phyloP scores from a whole-genome alignment of 1,284 basidiomycete genomes.

The Rhodofomes roseus region DNA sequence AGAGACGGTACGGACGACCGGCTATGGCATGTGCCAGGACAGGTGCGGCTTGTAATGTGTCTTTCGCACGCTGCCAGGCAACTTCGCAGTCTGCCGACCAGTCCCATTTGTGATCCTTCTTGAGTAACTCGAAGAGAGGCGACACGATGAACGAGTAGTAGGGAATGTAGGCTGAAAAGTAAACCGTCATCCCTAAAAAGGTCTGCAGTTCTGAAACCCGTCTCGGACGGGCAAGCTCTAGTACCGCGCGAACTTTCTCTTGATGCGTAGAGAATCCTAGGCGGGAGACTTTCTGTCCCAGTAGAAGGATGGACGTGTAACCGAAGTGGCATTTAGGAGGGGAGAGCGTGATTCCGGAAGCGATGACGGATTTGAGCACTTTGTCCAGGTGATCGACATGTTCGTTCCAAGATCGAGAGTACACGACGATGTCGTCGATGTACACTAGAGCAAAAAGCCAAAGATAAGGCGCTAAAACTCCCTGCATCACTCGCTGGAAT shows the following conservation, averaged over 20 bases:
- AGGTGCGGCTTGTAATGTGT: slow-evolving; percentile 13
- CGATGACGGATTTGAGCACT: slow-evolving; percentile 26
- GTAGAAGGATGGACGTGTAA: no score
- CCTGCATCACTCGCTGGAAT: no score
- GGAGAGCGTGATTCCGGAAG: slow-evolving; percentile 30
- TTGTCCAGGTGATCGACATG: slow-evolving; percentile 25
- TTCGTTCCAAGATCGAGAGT: slow-evolving; percentile 32
- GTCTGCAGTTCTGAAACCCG: slow-evolving; percentile 23
- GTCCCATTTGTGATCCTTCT: no score
- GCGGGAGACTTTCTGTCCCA: no score
- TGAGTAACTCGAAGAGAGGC: no score
- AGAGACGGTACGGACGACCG: no score
- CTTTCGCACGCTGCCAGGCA: slow-evolving; percentile 14
- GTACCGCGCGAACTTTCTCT: slow-evolving; percentile 27
- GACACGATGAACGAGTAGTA: no score
- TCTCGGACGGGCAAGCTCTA: slow-evolving; percentile 19
- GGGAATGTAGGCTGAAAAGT: slow-evolving; percentile 28
- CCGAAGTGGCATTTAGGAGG: no score
- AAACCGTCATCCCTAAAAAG: slow-evolving; percentile 32
- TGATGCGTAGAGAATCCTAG: slow-evolving; percentile 28
- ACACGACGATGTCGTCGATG: no score
- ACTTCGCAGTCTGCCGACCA: slow-evolving; percentile 14
- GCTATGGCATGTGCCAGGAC: slow-evolving; percentile 20
- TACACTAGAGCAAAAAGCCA: no score
- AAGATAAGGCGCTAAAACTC: no score